Evolutionary conservation across 2,329 filamentous ascomycete species (phyloP).

Genomic region (Talaromyces sp.): DNA sequence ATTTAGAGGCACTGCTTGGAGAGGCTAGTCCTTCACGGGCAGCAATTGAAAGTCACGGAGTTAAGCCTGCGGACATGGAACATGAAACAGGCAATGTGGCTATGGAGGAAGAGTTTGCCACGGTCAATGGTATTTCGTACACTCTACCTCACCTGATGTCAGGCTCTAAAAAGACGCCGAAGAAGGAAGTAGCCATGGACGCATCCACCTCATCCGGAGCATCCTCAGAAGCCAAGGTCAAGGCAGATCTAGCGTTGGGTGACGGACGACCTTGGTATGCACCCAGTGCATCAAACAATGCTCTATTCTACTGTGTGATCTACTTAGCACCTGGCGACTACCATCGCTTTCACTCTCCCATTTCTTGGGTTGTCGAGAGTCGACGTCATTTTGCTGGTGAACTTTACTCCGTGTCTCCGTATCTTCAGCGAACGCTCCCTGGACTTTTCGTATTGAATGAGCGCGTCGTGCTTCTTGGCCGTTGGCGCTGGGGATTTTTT

Average conservation of each 20-base stretch:
- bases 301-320: conserved; percentile 88
- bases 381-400: conserved; percentile 97
- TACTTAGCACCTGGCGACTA: conserved; percentile 98
- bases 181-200: conserved; percentile 60
- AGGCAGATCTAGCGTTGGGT: conserved; percentile 73
- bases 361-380: conserved; percentile 90
- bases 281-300: conserved; percentile 58
- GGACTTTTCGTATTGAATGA: conserved; percentile 97
- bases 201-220: conserved; percentile 66
- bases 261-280: conserved; percentile 64
- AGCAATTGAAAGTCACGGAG: conserved; percentile 35
- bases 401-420: conserved; percentile 90
- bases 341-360: conserved; percentile 94
- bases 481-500: conserved; percentile 98
- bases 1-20: conserved; percentile 85
- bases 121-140: conserved; percentile 92
- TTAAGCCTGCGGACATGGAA: conserved; percentile 29
- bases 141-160: conserved; percentile 84
- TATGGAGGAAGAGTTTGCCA: conserved; percentile 87
- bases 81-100: conserved; percentile 63
- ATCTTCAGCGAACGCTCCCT: conserved; percentile 85
- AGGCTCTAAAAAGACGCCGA: conserved; percentile 51
- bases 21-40: conserved; percentile 47
- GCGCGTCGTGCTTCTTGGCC: conserved; percentile 84
- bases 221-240: conserved; percentile 76